Base-by-base conservation (phyloP, 768 basidiomycete species). In the Tricholoma terreum region DNA sequence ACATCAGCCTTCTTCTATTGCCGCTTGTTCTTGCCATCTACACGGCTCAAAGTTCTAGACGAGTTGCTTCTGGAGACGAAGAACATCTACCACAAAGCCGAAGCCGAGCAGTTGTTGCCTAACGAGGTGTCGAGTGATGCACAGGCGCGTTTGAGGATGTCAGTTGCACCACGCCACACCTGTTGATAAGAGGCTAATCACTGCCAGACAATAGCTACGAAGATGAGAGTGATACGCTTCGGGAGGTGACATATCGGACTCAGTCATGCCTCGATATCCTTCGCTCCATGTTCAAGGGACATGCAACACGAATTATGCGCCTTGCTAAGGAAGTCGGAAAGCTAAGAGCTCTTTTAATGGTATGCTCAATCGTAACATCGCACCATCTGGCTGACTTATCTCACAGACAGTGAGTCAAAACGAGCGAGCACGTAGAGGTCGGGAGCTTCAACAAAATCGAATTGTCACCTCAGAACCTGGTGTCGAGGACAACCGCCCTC, bases 11-110 rank as follows among this genome's bases (percentile, higher is more conserved):
- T 57, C 15, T 15, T 61, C 17, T 58, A 31, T 9, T 38, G n/a
- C 17, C 12, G 31, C 12, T 5, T 43, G 14, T 56, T 48, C 15
- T n/a, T 58, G 11, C 57, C 57, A 21, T 33, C 30, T 14, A 40
- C 38, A 4, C 50, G 40, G 22, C 51, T 60, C 11, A 49, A 40
- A 10, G 30, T 50, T 31, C 38, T 60, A n/a, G 46, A 56, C n/a
- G 59, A 56, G 34, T 9, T 60, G 4, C 36, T 54, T 4, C 6
- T 22, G 1, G 55, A 57, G 22, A 56, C 59, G 17, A 53, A 43
- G 15, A 17, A 8, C 1, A 48, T 57, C 1, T 56, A 56, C 15
- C n/a, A 40, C 7, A 50, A 38, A 12, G 55, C 52, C 1, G 10
- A 33, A 6, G 27, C 8, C 7, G 55, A 56, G 49, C 35, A 35